A percentile compares a stretch with the other conserved stretches of the same genome.
phyloP scores from a whole-genome alignment of 495 filamentous ascomycete genomes.

The Elasticomyces elasticus region DNA sequence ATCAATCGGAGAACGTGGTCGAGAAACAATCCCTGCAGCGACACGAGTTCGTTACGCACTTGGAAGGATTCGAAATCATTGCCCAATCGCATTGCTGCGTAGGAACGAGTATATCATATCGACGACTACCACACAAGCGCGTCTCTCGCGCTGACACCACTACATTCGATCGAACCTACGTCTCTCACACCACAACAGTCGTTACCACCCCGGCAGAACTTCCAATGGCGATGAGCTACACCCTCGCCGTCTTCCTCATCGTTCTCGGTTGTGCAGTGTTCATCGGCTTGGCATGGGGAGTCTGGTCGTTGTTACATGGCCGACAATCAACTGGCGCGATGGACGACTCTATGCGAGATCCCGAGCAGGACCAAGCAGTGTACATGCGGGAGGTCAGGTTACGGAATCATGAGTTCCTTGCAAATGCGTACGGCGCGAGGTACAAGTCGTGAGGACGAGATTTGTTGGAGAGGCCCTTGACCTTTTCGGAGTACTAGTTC shows the following conservation, averaged over 20 bases:
- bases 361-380: neutral
- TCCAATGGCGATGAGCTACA: neutral
- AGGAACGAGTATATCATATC: no score
- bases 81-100: no score
- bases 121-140: no score
- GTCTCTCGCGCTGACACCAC: no score
- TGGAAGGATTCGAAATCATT: no score
- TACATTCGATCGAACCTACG: no score
- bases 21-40: no score
- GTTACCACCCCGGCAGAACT: neutral
- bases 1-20: neutral
- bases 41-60: no score
- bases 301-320: neutral
- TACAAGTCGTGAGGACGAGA: neutral
- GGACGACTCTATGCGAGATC: neutral
- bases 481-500: no score
- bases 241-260: constrained; percentile 5
- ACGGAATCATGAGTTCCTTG: neutral
- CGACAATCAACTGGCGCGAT: neutral
- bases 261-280: neutral
- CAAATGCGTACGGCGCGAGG: neutral
- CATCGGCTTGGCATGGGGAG: neutral
- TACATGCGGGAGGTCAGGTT: constrained; percentile 5
- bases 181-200: neutral
- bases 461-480: neutral